Evolutionary conservation across 805 yeast species (phyloP), one percentile per base, ranked within the genome.

Genomic region (Myxozyma mucilagina): DNA sequence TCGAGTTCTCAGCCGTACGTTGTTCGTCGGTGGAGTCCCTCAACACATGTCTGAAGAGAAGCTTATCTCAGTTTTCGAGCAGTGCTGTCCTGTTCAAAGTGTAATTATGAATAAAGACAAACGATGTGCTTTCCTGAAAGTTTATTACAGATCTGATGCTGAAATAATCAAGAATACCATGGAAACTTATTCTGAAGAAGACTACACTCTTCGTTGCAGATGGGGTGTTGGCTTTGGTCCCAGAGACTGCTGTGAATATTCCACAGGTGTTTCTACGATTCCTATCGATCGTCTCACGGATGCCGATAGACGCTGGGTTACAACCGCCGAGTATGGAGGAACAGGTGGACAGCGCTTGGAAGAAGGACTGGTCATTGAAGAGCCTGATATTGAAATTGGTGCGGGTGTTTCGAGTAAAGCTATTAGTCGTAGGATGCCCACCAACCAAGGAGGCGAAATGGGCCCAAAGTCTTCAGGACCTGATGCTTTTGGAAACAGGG

Each of bases 221-320:
- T 94, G 99, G 99, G 99, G 98, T 67, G 98, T 94, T 64, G 99
- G 99, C 1, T 94, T 89, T 71, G 99, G 99, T 4, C 99, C 99
- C 57, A 85, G 99, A 78, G 98, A 94, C 74, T 93, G 98, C 78
- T 90, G 97, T 74, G 96, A 94, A 75, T 94, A 94, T 75, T 92
- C 87, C 71, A 87, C 87, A 60, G 99, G 99, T 64, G 81, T 87
- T 42, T 87, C 96, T 62, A 83, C 91, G 41, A 90, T 94, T 63
- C 97, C 98, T 14, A 77, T 94, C 53, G 83, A 83, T 61, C 83
- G 97, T 69, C 80, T 94, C 68, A 94, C 99, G 0, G 99, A 94
- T 61, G 97, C 97, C 20, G 99, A 94, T 74, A 84, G 81, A 70
- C 80, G 87, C 64, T 94, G 99, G 99, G 83, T 90, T 11, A 87